Conservation (phyloP, 163 green algal genomes). For the Scenedesmus sp. region DNA sequence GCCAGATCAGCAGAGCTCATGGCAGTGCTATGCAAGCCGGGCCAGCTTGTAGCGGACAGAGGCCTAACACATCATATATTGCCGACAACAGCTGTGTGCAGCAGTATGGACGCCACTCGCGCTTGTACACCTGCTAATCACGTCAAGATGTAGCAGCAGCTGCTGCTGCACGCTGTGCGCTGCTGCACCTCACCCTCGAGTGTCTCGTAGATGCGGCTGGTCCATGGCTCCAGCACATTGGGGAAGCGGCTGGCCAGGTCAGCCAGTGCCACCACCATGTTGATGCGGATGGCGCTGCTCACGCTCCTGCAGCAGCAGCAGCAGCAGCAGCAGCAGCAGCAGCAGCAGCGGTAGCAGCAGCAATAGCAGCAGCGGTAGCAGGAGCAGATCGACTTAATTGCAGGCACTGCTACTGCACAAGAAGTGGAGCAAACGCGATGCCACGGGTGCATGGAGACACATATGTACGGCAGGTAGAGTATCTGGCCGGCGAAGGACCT, state of each 20-base stretch:
- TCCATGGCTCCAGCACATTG: constrained; percentile 96
- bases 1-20: constrained; percentile 82
- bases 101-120: not conserved
- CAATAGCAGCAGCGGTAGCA: not conserved
- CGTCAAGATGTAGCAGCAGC: not conserved
- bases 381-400: too few species aligned
- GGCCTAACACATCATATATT: too few species aligned
- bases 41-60: too few species aligned
- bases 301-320: constrained; percentile 27
- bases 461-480: too few species aligned
- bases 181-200: not conserved
- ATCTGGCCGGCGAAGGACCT: too few species aligned
- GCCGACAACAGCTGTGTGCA: not conserved
- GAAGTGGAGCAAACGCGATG: not conserved
- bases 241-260: constrained; percentile 93
- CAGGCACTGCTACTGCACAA: not conserved
- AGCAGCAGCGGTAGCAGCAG: not conserved
- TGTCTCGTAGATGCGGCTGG: constrained; percentile 77
- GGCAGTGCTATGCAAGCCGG: too few species aligned
- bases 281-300: constrained; percentile 68
- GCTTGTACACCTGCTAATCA: not conserved
- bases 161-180: not conserved
- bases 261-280: constrained; percentile 89
- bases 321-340: not conserved
- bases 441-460: too few species aligned